These are phyloP conservation scores for Nakaseomyces kungkrabaensis DNA, from an alignment of 1,139 yeast genomes.

Conservation along the genomic window DNA sequence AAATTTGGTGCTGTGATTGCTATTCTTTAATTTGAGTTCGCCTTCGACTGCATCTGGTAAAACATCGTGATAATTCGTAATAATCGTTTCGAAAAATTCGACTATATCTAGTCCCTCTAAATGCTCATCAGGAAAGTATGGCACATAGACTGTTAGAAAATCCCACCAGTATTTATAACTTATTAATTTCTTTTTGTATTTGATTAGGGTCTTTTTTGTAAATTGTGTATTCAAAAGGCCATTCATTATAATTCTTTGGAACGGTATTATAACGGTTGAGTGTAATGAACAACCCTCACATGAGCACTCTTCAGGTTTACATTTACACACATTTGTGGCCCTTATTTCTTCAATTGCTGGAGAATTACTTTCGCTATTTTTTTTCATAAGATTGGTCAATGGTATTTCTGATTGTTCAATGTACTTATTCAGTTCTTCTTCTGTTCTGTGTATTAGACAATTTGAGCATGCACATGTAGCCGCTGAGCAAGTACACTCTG, in stretches of 20 bases:
- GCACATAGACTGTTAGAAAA: conserved; percentile 19
- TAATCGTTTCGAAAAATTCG: conserved; percentile 23
- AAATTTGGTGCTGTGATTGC: background rate
- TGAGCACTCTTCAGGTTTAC: conserved; percentile 14
- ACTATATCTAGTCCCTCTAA: conserved; percentile 21
- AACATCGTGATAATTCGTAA: conserved; percentile 7
- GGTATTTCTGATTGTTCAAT: conserved; percentile 27
- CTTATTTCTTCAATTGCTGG: background rate
- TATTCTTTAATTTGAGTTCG: background rate
- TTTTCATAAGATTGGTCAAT: conserved; percentile 17
- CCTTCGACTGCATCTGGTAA: background rate
- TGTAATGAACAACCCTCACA: conserved; percentile 21
- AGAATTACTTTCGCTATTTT: conserved; percentile 1
- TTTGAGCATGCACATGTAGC: conserved; percentile 26
- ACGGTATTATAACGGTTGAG: conserved; percentile 21
- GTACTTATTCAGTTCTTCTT: conserved; percentile 24
- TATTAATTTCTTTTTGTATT: conserved; percentile 21
- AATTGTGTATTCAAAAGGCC: conserved; percentile 21
- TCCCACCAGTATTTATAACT: conserved; percentile 30
- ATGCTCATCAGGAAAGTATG: conserved; percentile 14
- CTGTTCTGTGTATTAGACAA: conserved; percentile 29
- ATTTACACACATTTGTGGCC: conserved; percentile 3
- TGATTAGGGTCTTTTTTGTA: conserved; percentile 22
- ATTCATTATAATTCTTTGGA: conserved; percentile 18
- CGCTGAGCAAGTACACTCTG: conserved; percentile 27